A percentile compares a stretch with the other conserved stretches of the same genome.
Conservation (phyloP, 2,329 filamentous ascomycete genomes). For the Pseudomassariella vexata region DNA sequence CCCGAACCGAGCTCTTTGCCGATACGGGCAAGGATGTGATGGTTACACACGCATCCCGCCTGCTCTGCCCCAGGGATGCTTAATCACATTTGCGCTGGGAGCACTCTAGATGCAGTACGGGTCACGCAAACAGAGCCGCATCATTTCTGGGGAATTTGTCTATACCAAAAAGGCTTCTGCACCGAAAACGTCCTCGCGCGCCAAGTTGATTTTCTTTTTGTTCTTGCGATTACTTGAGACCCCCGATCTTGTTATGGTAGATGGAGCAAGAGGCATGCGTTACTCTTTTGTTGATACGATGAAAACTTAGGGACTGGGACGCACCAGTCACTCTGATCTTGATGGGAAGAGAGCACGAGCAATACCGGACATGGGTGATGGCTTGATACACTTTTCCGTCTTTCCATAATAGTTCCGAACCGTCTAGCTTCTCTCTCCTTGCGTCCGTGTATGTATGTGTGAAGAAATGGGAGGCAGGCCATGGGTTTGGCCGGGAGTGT, state of each 20-base stretch:
- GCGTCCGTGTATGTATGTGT: no score
- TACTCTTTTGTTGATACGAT: constrained; percentile 5
- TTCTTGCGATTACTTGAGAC: constrained; percentile 21
- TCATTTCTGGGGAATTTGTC: constrained; percentile 18
- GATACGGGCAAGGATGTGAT: not conserved
- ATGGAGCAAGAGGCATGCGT: constrained; percentile 22
- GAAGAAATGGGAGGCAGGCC: no score
- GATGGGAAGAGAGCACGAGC: constrained; percentile 5
- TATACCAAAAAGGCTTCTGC: constrained; percentile 21
- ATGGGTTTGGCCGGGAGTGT: no score
- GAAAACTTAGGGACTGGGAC: constrained; percentile 3
- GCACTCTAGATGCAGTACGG: not conserved
- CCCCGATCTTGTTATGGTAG: constrained; percentile 25
- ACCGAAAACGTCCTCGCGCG: constrained; percentile 15
- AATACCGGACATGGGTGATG: no score
- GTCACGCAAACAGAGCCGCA: constrained; percentile 1
- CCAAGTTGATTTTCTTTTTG: constrained; percentile 17
- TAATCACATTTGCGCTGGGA: no score
- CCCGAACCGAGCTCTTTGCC: not conserved
- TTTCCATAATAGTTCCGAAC: no score
- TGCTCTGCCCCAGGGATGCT: no score
- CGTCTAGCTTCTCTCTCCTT: no score
- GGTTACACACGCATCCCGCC: not conserved
- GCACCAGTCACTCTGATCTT: constrained; percentile 1
- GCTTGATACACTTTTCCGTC: no score